Evolutionary conservation across 108 stramenopile species (phyloP).

Genomic region (Fistulifera pelliculosa): DNA sequence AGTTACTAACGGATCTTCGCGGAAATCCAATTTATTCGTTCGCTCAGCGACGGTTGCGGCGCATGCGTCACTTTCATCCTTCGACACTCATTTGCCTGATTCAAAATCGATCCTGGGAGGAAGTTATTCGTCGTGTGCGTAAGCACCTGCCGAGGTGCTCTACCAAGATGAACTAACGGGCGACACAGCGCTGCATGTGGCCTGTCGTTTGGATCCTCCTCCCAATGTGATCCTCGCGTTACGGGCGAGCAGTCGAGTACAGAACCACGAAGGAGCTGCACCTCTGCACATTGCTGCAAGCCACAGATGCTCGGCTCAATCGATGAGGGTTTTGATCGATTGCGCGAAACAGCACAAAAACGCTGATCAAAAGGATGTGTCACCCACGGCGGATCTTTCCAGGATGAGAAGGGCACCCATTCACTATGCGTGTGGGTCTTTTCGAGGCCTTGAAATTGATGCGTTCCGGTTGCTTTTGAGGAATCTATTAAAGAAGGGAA

Average conservation of each 20-base stretch:
- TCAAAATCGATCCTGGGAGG: conserved; percentile 16
- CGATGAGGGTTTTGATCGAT: conserved; percentile 23
- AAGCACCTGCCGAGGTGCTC: conserved; percentile 29
- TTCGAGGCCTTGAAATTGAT: conserved; percentile 30
- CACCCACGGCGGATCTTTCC: conserved; percentile 11
- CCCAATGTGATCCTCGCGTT: conserved; percentile 37
- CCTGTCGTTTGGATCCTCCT: conserved; percentile 49
- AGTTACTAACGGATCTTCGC: conserved; percentile 12
- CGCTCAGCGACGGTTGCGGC: conserved; percentile 7
- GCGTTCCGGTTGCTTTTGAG: conserved; percentile 33
- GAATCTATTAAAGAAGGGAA: conserved; percentile 13
- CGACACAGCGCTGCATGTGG: conserved; percentile 50
- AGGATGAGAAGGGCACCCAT: conserved; percentile 27
- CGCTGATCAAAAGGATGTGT: not conserved
- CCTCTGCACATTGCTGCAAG: conserved; percentile 31
- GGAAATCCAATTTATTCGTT: conserved; percentile 12
- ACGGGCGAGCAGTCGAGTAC: conserved; percentile 14
- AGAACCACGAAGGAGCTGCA: conserved; percentile 21
- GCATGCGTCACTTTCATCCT: conserved; percentile 5
- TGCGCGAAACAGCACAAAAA: not conserved
- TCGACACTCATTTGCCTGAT: conserved; percentile 12
- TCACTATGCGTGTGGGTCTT: conserved; percentile 38
- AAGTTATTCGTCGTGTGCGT: conserved; percentile 17
- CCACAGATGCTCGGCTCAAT: conserved; percentile 20
- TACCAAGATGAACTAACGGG: conserved; percentile 26